A percentile compares a stretch with the other conserved stretches of the same genome.
phyloP scores from a whole-genome alignment of 352 stramenopile species.

The Phytophthora fragariae region DNA sequence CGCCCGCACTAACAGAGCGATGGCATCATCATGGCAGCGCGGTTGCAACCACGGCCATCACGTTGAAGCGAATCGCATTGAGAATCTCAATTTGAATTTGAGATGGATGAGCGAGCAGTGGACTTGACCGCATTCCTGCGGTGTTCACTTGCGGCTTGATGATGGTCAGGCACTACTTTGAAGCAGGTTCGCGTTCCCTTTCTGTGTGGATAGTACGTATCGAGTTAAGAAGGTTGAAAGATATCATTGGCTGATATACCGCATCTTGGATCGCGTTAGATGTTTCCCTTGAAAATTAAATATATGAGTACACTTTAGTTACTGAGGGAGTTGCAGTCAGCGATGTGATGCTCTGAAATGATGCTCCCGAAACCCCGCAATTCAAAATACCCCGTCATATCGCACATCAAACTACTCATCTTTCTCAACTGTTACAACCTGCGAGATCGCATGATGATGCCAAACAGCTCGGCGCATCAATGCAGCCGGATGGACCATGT shows the following conservation, averaged over 20 bases:
- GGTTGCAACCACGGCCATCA: background rate
- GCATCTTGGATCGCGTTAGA: background rate
- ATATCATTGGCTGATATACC: background rate
- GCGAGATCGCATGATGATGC: conserved; percentile 23
- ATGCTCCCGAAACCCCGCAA: conserved; percentile 4
- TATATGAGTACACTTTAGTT: background rate
- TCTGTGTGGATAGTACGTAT: background rate
- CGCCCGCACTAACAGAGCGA: background rate
- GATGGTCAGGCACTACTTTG: too few species aligned
- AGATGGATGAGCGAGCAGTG: too few species aligned
- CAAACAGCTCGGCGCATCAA: conserved; percentile 13
- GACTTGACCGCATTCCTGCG: background rate
- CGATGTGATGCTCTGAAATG: background rate
- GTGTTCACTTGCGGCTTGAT: background rate
- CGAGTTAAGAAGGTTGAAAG: background rate
- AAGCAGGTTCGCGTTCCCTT: background rate
- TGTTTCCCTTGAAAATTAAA: background rate
- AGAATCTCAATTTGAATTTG: too few species aligned
- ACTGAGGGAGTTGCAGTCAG: background rate
- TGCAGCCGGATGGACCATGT: conserved; percentile 22
- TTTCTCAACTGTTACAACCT: background rate
- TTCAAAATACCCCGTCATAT: background rate
- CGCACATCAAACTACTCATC: background rate
- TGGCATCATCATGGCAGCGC: background rate
- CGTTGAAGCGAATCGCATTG: too few species aligned